Conservation (phyloP, 176 grass and related monocot species). For the Zoysia pacifica region DNA sequence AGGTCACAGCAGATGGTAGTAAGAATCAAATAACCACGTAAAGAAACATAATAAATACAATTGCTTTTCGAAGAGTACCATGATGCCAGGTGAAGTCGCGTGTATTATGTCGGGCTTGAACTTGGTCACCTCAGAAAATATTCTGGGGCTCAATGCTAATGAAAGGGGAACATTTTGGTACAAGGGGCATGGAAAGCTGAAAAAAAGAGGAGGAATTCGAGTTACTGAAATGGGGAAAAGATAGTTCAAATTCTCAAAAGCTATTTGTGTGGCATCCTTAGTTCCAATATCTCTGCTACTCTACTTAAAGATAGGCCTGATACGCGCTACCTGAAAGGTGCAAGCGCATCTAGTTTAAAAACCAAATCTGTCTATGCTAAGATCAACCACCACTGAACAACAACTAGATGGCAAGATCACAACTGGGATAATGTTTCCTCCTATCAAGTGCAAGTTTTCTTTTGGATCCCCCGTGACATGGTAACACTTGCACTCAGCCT, state of each 20-base stretch:
- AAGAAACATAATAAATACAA: neutral
- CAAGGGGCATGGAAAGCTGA: conserved; percentile 93
- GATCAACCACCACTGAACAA: too few species aligned
- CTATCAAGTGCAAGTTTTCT: too few species aligned
- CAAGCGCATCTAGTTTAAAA: too few species aligned
- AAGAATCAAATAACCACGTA: neutral
- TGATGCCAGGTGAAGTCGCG: conserved; percentile 89
- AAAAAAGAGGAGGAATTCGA: conserved; percentile 26
- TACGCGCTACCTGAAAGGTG: too few species aligned
- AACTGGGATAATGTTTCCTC: too few species aligned
- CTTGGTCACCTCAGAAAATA: conserved; percentile 81
- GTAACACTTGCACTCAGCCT: too few species aligned
- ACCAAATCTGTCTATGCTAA: too few species aligned
- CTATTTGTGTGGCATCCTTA: too few species aligned
- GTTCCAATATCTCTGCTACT: too few species aligned
- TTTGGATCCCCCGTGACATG: too few species aligned
- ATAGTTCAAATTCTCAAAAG: neutral
- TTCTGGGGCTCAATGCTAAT: conserved; percentile 87
- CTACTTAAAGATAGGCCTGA: too few species aligned
- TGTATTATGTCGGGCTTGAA: conserved; percentile 98
- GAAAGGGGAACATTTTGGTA: conserved; percentile 95
- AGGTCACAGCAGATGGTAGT: conserved; percentile 21
- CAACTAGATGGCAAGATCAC: too few species aligned
- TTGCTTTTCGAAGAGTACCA: conserved; percentile 56
- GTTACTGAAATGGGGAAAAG: neutral